Evolutionary conservation across 257 asterid genomes (phyloP).

Genomic region (Solanum infundibuliforme): DNA sequence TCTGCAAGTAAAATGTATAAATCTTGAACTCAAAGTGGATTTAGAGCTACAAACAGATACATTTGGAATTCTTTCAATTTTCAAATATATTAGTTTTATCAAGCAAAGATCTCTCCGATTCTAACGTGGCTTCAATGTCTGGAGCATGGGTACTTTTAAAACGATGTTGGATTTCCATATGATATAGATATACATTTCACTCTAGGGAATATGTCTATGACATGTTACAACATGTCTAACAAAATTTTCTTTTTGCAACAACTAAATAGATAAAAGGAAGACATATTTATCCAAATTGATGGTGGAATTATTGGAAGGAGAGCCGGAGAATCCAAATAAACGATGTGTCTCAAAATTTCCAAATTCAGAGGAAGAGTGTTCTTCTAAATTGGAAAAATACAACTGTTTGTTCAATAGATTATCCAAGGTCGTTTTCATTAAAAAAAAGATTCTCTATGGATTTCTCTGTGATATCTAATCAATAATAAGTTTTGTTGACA

Average conservation of each 20-base stretch:
- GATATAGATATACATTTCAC: too few species aligned
- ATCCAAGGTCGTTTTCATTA: neutral
- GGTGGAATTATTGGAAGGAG: neutral
- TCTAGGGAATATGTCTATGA: too few species aligned
- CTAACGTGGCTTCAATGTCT: neutral
- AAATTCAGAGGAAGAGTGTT: neutral
- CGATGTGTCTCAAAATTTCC: neutral
- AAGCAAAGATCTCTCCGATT: neutral
- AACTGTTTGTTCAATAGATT: neutral
- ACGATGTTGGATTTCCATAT: neutral
- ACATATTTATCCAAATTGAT: too few species aligned
- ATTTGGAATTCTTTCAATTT: neutral
- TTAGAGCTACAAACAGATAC: neutral
- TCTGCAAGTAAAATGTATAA: slow-evolving; percentile 25
- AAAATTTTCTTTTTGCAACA: too few species aligned
- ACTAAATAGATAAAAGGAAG: too few species aligned
- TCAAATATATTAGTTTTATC: neutral
- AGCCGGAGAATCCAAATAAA: neutral
- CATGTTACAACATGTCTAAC: neutral
- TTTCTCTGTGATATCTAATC: neutral
- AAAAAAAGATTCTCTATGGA: neutral
- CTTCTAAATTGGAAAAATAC: neutral
- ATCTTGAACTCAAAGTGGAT: neutral
- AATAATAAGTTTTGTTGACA: neutral
- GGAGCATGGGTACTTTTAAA: neutral